Base-by-base conservation (phyloP, 1,284 basidiomycete species). In the Kalmanozyma brasiliensis region DNA sequence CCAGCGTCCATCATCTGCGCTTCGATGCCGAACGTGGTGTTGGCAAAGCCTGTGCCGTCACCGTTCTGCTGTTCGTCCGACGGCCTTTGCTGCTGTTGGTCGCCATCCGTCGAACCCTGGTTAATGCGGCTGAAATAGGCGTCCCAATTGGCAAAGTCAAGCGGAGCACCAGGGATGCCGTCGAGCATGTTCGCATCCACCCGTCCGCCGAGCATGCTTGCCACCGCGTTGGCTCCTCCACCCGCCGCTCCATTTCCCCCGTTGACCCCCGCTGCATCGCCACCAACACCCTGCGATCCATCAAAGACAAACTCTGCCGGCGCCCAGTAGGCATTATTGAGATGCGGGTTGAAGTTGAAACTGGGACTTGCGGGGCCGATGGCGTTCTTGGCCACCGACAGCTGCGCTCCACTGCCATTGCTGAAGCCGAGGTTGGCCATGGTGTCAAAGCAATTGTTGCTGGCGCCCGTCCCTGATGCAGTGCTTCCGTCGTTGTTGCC, bases 101-200 rank as follows among this genome's bases (percentile, higher is more conserved):
- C 36, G 3, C 26, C 52, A 2, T 23, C 35, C 1, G n/a, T 30
- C 7, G 49, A 33, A 13, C 23, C 47, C 13, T 58, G 49, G 17
- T 49, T 47, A 22, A 60, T 52, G 4, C 52, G 29, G 32, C 45
- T 52, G 38, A 76, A 72, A 26, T 63, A 74, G 1, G 55, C 55
- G 32, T 74, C 74, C 70, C 66, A 76, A 16, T 61, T 67, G 24
- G 68, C 74, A 51, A 73, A 76, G 22, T 76, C 74, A 7, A 76
- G 33, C 26, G 73, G 60, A 0, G 60, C 74, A 4, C 68, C 64
- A 0, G 74, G 74, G 8, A 76, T 56, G 13, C 56, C 67, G 34
- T 76, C 74, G 5, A 76, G 35, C 59, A 73, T 53, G 17, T 45
- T 58, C 0, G 71, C 46, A 26, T 71, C 67, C 0, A 67, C 47